Percentiles rank a stretch among this genome's conserved stretches.
Evolutionary conservation across 257 asterid genomes (phyloP).

Genomic region (Solanum pimpinellifolium): DNA sequence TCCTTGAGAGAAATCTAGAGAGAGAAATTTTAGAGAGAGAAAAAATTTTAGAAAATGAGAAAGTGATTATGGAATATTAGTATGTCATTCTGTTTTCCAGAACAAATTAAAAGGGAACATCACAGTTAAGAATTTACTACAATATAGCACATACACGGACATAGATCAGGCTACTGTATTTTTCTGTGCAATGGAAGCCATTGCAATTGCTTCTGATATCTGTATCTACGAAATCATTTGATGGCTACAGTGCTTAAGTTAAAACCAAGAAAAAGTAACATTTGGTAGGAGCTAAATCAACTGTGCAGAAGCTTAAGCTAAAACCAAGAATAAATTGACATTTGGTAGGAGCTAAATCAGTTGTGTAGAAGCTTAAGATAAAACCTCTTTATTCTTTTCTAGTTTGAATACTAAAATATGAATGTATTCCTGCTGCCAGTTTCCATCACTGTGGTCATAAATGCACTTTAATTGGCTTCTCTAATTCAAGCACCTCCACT

Average conservation of each 20-base stretch:
- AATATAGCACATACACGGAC: not conserved
- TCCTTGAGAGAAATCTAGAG: too few relatives aligned
- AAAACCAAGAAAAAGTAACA: not conserved
- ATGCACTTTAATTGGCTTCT: not conserved
- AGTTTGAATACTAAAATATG: not conserved
- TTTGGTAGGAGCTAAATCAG: not conserved
- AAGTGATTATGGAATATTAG: not conserved
- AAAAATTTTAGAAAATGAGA: too few relatives aligned
- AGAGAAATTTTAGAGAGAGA: too few relatives aligned
- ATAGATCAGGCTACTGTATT: not conserved
- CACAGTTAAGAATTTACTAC: not conserved
- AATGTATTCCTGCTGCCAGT: not conserved
- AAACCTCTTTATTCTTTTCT: not conserved
- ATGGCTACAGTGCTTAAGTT: not conserved
- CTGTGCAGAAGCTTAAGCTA: not conserved
- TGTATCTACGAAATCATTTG: not conserved
- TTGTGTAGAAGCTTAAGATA: not conserved
- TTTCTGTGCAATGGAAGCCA: not conserved
- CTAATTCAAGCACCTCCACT: slow-evolving; percentile 69
- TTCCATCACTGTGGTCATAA: not conserved
- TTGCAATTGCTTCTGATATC: not conserved
- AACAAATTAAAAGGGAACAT: not conserved
- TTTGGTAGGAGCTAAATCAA: not conserved
- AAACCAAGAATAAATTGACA: not conserved
- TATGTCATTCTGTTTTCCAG: not conserved